Base-by-base conservation (phyloP, 2,329 filamentous ascomycete species). In the Incumbomyces delicatus region DNA sequence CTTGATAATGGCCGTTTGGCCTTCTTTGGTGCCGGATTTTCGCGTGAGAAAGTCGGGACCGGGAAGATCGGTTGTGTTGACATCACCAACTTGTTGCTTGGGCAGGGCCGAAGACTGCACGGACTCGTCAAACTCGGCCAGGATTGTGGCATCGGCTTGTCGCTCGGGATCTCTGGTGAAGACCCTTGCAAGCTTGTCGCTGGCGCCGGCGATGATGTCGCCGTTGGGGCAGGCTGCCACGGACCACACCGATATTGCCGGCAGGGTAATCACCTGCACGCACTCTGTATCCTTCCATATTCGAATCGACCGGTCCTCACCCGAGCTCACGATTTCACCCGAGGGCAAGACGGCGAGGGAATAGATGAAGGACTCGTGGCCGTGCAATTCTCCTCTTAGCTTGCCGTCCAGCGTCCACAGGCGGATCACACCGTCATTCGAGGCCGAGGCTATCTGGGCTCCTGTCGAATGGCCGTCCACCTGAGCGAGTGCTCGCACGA, bases 331-430 rank as follows among this genome's bases (percentile, higher is more conserved):
- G 27, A 98, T 72, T 61, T 95, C 88, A 5, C 90, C 90, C 0
- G 84, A 81, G 0, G 90, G 85, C 8, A 94, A 69, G 17, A 77
- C 75, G 1, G 84, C 75, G 12, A 98, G 69, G 6, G 85, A 84
- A 65, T 98, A 98, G 48, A 98, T 92, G 62, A 95, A 98, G 61
- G 83, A 94, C 48, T 94, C 88, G 59, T 98, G 94, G 0, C 90
- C 92, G 50, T 82, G 77, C 2, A 98, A 72, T 63, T 89, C 81
- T 8, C 76, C 83, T 10, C 95, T 72, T 49, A 86, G 76, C 41
- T 82, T 73, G 0, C 92, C 92, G 44, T 83, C 78, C 20, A 94
- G 61, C 31, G 83, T 92, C 85, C 89, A 98, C 3, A 96, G 66
- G 38, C 89, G 79, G 51, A 98, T 85, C 16, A 89, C 72, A 22